These are phyloP conservation scores for Cenococcum geophilum DNA, from an alignment of 495 filamentous ascomycete species.

Conservation along the genomic window DNA sequence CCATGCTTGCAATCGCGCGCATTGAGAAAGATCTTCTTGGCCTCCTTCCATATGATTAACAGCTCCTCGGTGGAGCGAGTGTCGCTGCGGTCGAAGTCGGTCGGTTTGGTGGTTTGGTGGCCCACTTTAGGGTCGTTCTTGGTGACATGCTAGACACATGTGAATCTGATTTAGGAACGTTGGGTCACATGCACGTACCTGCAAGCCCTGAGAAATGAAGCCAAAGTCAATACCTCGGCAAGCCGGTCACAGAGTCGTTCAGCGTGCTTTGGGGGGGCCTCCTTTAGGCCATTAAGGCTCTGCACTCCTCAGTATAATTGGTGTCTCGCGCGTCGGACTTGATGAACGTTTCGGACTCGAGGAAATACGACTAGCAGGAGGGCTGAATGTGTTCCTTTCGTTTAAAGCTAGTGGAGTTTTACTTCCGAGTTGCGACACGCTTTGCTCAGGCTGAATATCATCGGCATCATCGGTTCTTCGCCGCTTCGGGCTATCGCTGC, in stretches of 20 bases:
- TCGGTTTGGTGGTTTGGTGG: slow-evolving; percentile 17
- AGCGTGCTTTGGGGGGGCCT: too few relatives aligned
- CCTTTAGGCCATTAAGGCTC: too few relatives aligned
- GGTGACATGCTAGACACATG: slow-evolving; percentile 14
- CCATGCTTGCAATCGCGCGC: slow-evolving; percentile 16
- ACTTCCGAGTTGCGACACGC: slow-evolving; percentile 10
- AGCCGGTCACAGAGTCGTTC: too few relatives aligned
- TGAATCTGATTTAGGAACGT: too few relatives aligned
- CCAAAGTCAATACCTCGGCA: too few relatives aligned
- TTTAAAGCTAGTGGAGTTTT: slow-evolving; percentile 7
- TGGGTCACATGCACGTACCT: too few relatives aligned
- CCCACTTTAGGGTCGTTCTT: slow-evolving; percentile 12
- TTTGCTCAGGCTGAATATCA: slow-evolving; percentile 16
- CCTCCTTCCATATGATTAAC: slow-evolving; percentile 7
- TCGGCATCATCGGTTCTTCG: slow-evolving; percentile 14
- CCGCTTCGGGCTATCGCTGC: slow-evolving; percentile 20
- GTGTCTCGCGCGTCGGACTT: slow-evolving; percentile 15
- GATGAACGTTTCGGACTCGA: slow-evolving; percentile 10
- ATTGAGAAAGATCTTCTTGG: slow-evolving; percentile 18
- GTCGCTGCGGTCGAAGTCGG: slow-evolving; percentile 11
- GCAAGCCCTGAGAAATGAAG: too few relatives aligned
- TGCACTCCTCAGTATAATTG: slow-evolving; percentile 15
- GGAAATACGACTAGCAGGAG: slow-evolving; percentile 4
- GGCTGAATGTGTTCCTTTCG: slow-evolving; percentile 10
- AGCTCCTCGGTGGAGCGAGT: slow-evolving; percentile 12